Conservation (phyloP, 768 basidiomycete genomes). For the Leccinum arenicola region DNA sequence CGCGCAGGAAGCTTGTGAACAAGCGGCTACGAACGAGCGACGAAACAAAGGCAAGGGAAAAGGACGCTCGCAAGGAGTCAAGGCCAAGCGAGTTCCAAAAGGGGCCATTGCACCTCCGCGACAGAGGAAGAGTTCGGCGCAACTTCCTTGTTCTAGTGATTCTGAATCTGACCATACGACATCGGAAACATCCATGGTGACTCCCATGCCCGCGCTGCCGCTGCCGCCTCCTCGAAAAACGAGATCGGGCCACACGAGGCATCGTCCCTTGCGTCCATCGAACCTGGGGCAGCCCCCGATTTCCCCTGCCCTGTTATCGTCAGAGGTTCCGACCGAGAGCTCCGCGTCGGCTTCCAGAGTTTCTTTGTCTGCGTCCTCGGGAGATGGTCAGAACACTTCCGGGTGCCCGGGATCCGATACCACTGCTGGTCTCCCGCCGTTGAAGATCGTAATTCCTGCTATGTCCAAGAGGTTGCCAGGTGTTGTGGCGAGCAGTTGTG, state of each 20-base stretch:
- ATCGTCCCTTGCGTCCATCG: constrained; percentile 13
- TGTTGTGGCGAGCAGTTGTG: neutral
- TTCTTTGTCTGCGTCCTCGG: neutral
- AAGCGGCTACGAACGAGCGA: neutral
- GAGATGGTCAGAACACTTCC: neutral
- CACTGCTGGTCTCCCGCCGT: neutral
- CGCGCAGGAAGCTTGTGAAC: constrained; percentile 12
- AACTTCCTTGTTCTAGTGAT: neutral
- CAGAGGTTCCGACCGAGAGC: neutral
- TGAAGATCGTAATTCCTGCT: constrained; percentile 8
- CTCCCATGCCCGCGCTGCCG: neutral
- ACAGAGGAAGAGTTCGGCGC: neutral
- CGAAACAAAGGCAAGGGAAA: constrained; percentile 6
- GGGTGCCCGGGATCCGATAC: neutral
- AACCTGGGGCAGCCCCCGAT: constrained; percentile 9
- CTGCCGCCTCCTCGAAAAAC: neutral
- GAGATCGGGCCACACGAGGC: neutral
- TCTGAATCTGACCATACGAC: neutral
- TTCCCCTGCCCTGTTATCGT: neutral
- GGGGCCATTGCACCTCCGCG: neutral
- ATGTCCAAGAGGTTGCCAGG: neutral
- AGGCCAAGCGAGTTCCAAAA: neutral
- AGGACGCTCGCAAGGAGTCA: neutral
- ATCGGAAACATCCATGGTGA: neutral
- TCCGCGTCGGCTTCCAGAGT: neutral